Conservation (phyloP, 2,329 filamentous ascomycete genomes). For the Apiospora malaysiana region DNA sequence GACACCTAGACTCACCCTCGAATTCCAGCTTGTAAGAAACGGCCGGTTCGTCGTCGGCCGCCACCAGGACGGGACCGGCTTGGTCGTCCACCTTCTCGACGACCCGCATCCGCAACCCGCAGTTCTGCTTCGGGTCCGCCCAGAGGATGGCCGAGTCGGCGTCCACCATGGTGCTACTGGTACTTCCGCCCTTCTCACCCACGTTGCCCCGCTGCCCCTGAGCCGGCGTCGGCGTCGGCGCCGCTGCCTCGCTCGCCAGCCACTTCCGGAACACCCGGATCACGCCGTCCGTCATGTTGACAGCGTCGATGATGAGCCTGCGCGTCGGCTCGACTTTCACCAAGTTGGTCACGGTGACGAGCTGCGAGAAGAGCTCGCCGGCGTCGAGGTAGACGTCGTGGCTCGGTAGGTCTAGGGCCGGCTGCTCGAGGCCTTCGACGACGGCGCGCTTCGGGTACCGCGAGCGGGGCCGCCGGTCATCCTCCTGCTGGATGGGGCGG, state of each 20-base stretch:
- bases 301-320: conserved; percentile 61
- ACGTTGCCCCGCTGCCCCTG: conserved; percentile 33
- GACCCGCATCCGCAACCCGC: conserved; percentile 74
- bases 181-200: conserved; percentile 27
- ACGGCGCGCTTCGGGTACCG: conserved; percentile 31
- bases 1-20: conserved; percentile 64
- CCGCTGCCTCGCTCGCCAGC: conserved; percentile 56
- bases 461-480: conserved; percentile 45
- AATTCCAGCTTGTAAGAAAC: conserved; percentile 75
- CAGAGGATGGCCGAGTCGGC: conserved; percentile 61
- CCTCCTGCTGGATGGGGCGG: conserved; percentile 61
- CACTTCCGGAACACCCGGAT: conserved; percentile 76
- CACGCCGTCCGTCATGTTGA: conserved; percentile 71
- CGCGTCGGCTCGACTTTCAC: conserved; percentile 67
- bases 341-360: conserved; percentile 71
- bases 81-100: conserved; percentile 52
- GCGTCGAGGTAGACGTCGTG: conserved; percentile 70
- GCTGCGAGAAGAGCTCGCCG: conserved; percentile 75
- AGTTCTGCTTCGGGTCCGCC: conserved; percentile 66
- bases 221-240: conserved; percentile 23
- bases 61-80: conserved; percentile 58
- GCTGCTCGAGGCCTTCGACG: conserved; percentile 32
- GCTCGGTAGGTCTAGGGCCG: conserved; percentile 52
- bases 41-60: conserved; percentile 66
- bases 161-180: conserved; percentile 20